Conservation (phyloP, 805 yeast genomes). For the Zygosaccharomyces kombuchaensis region DNA sequence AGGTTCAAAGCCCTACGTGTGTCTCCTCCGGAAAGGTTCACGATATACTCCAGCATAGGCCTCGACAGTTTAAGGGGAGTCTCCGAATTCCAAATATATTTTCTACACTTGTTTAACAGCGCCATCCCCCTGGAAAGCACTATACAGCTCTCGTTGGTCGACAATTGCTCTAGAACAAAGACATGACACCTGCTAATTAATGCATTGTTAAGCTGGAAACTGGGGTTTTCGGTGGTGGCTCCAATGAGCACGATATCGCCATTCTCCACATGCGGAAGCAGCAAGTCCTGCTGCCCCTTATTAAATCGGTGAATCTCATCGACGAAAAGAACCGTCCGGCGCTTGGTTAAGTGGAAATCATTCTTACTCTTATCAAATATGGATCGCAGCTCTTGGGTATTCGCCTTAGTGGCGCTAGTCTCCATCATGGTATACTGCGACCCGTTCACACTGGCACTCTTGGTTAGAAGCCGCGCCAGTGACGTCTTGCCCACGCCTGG, state of each 20-base stretch:
- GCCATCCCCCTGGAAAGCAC: conserved; percentile 58
- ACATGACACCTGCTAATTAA: conserved; percentile 79
- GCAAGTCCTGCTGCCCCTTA: conserved; percentile 81
- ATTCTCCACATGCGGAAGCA: conserved; percentile 76
- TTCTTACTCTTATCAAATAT: conserved; percentile 45
- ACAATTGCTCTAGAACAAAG: conserved; percentile 58
- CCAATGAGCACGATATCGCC: conserved; percentile 84
- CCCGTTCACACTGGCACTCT: conserved; percentile 20
- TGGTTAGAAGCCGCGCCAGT: conserved; percentile 52
- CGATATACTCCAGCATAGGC: conserved; percentile 61
- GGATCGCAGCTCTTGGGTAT: conserved; percentile 53
- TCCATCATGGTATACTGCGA: conserved; percentile 55
- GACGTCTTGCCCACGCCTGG: conserved; percentile 94
- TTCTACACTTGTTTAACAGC: conserved; percentile 56
- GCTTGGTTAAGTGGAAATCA: conserved; percentile 39
- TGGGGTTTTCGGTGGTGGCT: conserved; percentile 97
- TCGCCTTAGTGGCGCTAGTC: conserved; percentile 74
- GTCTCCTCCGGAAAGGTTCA: conserved; percentile 80
- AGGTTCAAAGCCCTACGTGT: conserved; percentile 79
- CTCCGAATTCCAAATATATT: conserved; percentile 39
- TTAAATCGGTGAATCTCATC: conserved; percentile 92
- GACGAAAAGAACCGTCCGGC: conserved; percentile 69
- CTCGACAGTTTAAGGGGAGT: conserved; percentile 46
- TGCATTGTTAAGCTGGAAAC: conserved; percentile 76
- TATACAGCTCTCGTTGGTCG: conserved; percentile 43